phyloP scores from a whole-genome alignment of 495 filamentous ascomycete genomes.

The Rhizodiscina lignyota region DNA sequence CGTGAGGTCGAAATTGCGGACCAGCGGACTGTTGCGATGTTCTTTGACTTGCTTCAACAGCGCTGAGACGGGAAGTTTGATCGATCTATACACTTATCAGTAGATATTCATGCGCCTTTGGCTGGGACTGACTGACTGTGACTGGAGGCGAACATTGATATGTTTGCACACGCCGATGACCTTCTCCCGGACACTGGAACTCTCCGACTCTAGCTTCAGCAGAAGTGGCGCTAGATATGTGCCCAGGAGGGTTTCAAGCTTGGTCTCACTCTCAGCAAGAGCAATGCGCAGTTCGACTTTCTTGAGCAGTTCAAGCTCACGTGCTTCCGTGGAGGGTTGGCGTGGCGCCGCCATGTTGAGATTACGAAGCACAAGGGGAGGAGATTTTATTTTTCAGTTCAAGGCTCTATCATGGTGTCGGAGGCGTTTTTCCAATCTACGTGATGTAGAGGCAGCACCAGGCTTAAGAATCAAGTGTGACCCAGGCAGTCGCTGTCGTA shows the following conservation, averaged over 20 bases:
- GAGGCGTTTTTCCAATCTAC: too few relatives aligned
- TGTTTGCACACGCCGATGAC: conserved; percentile 63
- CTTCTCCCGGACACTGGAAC: conserved; percentile 69
- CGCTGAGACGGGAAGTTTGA: conserved; percentile 67
- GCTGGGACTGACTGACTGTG: conserved; percentile 23
- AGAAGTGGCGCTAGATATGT: conserved; percentile 69
- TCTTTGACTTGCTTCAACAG: conserved; percentile 85
- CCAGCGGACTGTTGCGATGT: conserved; percentile 41
- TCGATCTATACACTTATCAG: too few relatives aligned
- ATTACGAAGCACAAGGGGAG: too few relatives aligned
- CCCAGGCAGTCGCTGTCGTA: too few relatives aligned
- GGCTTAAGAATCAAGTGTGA: too few relatives aligned
- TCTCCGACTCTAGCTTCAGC: conserved; percentile 67
- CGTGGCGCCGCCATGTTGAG: too few relatives aligned
- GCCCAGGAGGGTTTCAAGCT: conserved; percentile 58
- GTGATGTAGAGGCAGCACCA: too few relatives aligned
- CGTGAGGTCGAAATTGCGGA: conserved; percentile 75
- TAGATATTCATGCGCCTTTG: too few relatives aligned
- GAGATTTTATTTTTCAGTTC: too few relatives aligned
- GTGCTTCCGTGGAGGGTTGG: conserved; percentile 32
- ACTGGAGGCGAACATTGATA: conserved; percentile 55
- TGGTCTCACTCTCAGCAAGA: conserved; percentile 65
- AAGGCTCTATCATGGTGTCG: too few relatives aligned
- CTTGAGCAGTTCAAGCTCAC: conserved; percentile 71
- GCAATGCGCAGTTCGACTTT: conserved; percentile 86